Conservation (phyloP, 805 yeast species). For the Candida michaelii region DNA sequence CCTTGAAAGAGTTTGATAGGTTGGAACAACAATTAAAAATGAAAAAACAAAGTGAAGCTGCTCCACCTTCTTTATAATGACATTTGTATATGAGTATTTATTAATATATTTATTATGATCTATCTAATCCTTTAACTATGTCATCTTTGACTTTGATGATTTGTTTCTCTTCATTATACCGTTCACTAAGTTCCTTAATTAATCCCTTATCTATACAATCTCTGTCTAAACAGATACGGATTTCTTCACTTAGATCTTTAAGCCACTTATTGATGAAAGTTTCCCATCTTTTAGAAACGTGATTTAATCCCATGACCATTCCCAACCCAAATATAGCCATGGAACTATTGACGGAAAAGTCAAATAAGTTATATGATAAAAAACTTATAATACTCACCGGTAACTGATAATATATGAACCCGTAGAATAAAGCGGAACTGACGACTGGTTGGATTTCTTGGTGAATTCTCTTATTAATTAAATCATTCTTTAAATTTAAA, state of each 20-base stretch:
- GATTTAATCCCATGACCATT: constrained; percentile 41
- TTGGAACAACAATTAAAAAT: constrained; percentile 54
- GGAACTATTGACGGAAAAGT: constrained; percentile 30
- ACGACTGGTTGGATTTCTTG: constrained; percentile 40
- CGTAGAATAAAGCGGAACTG: constrained; percentile 25
- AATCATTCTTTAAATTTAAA: constrained; percentile 25
- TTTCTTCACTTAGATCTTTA: constrained; percentile 31
- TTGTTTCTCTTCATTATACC: constrained; percentile 22
- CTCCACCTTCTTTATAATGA: constrained; percentile 25
- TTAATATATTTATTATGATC: constrained; percentile 11
- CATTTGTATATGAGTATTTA: constrained; percentile 7
- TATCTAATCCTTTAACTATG: constrained; percentile 15
- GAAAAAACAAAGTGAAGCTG: constrained; percentile 10
- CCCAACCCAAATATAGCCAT: constrained; percentile 38
- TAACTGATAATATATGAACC: constrained; percentile 36
- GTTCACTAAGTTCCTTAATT: constrained; percentile 29
- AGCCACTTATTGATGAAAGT: constrained; percentile 29
- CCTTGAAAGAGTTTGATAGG: constrained; percentile 80
- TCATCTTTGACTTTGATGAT: constrained; percentile 15
- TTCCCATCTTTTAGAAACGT: constrained; percentile 39
- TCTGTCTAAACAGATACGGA: constrained; percentile 31
- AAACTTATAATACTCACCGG: constrained; percentile 34
- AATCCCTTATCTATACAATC: constrained; percentile 40
- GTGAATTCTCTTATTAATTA: constrained; percentile 28
- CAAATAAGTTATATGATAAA: constrained; percentile 34